Evolutionary conservation across 108 stramenopile genomes (phyloP).

Genomic region (Heterococcus sp.): DNA sequence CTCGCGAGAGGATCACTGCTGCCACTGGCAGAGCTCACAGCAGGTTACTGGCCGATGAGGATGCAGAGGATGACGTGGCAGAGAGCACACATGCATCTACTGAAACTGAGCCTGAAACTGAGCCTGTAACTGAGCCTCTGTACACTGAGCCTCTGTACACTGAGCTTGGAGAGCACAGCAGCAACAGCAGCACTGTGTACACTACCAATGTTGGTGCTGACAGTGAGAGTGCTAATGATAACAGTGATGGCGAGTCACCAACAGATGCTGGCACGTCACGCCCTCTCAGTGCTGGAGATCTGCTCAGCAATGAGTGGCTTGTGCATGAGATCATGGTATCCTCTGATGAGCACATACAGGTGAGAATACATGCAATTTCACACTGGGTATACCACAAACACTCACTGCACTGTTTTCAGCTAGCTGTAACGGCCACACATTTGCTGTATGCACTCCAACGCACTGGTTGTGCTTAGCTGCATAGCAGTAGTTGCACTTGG

Average conservation of each 20-base stretch:
- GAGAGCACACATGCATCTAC: neutral
- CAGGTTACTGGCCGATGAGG: conserved; percentile 32
- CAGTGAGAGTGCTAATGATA: neutral
- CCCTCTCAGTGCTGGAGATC: conserved; percentile 24
- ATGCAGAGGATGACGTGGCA: neutral
- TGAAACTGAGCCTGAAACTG: neutral
- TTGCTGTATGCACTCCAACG: neutral
- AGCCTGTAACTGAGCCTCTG: neutral
- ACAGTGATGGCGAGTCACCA: neutral
- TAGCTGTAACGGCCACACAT: neutral
- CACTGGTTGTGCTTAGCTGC: neutral
- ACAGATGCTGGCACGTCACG: conserved; percentile 12
- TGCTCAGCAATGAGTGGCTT: conserved; percentile 46
- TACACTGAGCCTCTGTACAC: neutral
- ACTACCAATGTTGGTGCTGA: neutral
- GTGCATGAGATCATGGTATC: conserved; percentile 26
- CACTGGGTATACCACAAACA: neutral
- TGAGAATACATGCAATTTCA: neutral
- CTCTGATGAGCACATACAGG: neutral
- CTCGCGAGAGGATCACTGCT: conserved; percentile 19
- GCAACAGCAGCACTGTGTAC: neutral
- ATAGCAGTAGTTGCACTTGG: neutral
- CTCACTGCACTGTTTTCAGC: too few relatives aligned
- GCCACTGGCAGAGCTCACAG: conserved; percentile 18
- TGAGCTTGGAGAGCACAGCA: neutral